Evolutionary conservation across 2,329 filamentous ascomycete genomes (phyloP), one percentile per base, ranked within the genome.

Genomic region (Gremmenia infestans): DNA sequence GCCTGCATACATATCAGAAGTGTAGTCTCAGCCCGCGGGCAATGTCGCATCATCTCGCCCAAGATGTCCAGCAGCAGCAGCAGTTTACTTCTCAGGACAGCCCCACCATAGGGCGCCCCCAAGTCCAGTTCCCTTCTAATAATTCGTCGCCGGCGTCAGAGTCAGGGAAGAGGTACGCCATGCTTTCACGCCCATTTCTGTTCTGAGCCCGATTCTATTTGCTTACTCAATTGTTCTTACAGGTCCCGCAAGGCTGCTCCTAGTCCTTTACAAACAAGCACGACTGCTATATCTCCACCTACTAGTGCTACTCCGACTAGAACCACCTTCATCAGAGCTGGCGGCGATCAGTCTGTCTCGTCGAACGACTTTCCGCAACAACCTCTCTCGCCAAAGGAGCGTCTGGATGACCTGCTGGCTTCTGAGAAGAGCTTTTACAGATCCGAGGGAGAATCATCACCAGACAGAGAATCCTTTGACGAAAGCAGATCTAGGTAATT

Each of bases 171-270:
- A 65, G 66, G 66, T 68, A 62, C n/a, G 65, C 53, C 39, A 50
- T 50, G 19, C 53, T 47, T 48, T 47, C 55, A 57, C 56, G 43
- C 28, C 39, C 42, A 23, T 59, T 17, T 28, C 35, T 39, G 37
- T 50, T 47, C 37, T 58, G 51, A 50, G 56, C 45, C 8, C 42
- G 22, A 12, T 22, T 22, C 22, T 14, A 49, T 48, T 48, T 48
- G 32, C 60, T 63, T 45, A 67, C 59, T 52, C 51, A 48, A 48
- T 39, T 17, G 45, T 48, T 22, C 45, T 42, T 49, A 57, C 57
- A 70, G 68, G 57, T 67, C 65, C 60, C 65, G 67, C 52, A 70
- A 67, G 62, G 59, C 68, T 58, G 65, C 65, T 59, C 68, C 68
- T 35, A 70, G 68, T 63, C 68, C 68, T 50, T 55, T 70, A 50